Evolutionary conservation across 1,139 yeast species (phyloP).

Genomic region (Blastobotrys arbuscula): DNA sequence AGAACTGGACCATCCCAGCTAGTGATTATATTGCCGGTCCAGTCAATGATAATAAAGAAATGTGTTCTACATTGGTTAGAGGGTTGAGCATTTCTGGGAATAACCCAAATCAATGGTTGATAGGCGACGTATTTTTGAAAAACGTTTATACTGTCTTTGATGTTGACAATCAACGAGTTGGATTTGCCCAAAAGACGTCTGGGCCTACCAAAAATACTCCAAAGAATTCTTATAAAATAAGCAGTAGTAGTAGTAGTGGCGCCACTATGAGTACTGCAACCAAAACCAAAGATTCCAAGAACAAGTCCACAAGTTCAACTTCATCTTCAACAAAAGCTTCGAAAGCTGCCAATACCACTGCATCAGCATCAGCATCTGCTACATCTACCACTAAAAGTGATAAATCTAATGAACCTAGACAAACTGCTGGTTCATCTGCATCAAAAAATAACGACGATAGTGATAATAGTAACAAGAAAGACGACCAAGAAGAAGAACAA

Average conservation of each 20-base stretch:
- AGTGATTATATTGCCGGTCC: conserved; percentile 45
- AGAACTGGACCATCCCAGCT: conserved; percentile 44
- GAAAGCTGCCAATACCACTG: background rate
- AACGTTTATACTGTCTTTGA: conserved; percentile 58
- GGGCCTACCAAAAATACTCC: conserved; percentile 24
- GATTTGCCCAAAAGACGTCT: conserved; percentile 41
- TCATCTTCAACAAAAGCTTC: background rate
- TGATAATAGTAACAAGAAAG: background rate
- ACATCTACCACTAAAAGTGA: background rate
- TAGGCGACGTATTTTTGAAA: conserved; percentile 58
- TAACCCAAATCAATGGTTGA: conserved; percentile 37
- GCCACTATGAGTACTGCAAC: background rate
- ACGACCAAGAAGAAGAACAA: no score
- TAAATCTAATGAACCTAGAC: background rate
- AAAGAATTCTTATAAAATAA: conserved; percentile 17
- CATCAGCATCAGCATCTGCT: background rate
- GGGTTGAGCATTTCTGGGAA: conserved; percentile 37
- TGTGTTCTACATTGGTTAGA: conserved; percentile 64
- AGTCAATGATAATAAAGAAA: conserved; percentile 40
- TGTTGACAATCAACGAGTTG: conserved; percentile 44
- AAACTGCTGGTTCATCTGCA: background rate
- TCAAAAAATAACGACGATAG: background rate
- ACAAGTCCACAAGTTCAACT: background rate
- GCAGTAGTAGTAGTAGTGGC: background rate
- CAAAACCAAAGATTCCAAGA: background rate